Conservation (phyloP, 345 rosid species). For the Rubroshorea leprosula region DNA sequence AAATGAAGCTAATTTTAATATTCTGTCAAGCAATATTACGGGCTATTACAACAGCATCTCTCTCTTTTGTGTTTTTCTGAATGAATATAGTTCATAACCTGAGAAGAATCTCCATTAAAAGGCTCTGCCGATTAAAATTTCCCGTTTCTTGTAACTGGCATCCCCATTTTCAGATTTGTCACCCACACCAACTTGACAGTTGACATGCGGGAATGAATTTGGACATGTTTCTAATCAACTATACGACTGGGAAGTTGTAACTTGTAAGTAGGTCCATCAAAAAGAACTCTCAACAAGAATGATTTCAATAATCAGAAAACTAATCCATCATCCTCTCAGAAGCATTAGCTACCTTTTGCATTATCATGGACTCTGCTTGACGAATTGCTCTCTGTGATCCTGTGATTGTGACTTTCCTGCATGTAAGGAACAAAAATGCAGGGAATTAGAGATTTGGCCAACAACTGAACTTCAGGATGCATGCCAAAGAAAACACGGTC, state of each 20-base stretch:
- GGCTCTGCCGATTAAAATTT: conserved; percentile 19
- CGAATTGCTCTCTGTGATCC: conserved; percentile 86
- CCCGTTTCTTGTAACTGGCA: conserved; percentile 14
- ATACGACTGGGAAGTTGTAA: background rate
- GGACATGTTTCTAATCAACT: conserved; percentile 15
- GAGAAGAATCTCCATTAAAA: conserved; percentile 23
- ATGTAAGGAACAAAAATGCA: conserved; percentile 4
- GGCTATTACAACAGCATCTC: conserved; percentile 13
- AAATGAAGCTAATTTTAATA: conserved; percentile 17
- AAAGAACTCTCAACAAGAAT: conserved; percentile 16
- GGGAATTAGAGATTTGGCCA: background rate
- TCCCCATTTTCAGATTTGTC: conserved; percentile 18
- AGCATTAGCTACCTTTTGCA: conserved; percentile 86
- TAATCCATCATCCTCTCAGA: conserved; percentile 69
- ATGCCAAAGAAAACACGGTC: background rate
- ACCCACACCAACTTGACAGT: background rate
- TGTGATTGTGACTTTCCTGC: conserved; percentile 92
- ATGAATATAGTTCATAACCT: conserved; percentile 14
- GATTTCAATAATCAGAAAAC: conserved; percentile 12
- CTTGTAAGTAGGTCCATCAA: conserved; percentile 8
- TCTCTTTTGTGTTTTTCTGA: background rate
- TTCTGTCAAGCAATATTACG: conserved; percentile 10
- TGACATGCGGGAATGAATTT: background rate
- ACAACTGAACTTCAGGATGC: background rate
- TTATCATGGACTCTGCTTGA: conserved; percentile 87